Evolutionary conservation across 1,284 basidiomycete species (phyloP).

Genomic region (Boletus sp.): DNA sequence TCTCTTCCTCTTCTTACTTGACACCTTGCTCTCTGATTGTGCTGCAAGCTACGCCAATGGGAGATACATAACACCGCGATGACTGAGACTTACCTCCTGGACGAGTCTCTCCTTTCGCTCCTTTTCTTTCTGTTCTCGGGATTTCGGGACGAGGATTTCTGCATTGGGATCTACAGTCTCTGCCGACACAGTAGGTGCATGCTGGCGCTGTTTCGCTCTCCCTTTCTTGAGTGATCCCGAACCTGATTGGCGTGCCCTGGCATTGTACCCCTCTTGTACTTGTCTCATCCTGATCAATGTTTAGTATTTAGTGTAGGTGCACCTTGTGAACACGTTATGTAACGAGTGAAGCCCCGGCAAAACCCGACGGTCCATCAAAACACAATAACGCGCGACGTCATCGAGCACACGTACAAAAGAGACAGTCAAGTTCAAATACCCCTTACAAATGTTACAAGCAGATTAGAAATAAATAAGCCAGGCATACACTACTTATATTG

Average conservation of each 20-base stretch:
- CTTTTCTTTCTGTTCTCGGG: conserved; percentile 55
- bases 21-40: conserved; percentile 69
- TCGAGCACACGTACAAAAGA: too few species aligned
- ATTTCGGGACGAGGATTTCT: conserved; percentile 54
- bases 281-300: conserved; percentile 32
- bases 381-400: too few species aligned
- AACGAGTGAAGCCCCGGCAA: too few species aligned
- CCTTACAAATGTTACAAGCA: too few species aligned
- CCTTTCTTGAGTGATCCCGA: conserved; percentile 55
- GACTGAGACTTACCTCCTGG: conserved; percentile 50
- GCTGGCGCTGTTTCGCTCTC: conserved; percentile 37
- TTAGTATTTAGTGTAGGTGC: neutral
- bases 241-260: conserved; percentile 58
- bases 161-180: conserved; percentile 52
- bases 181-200: conserved; percentile 15
- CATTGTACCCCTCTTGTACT: conserved; percentile 47
- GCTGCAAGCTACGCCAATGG: conserved; percentile 42
- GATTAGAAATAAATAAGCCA: too few species aligned
- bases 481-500: too few species aligned
- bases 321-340: too few species aligned
- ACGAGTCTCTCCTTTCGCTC: conserved; percentile 57
- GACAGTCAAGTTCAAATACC: too few species aligned
- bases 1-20: conserved; percentile 73
- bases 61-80: neutral
- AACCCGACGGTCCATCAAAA: too few species aligned